Conservation (phyloP, 2,329 filamentous ascomycete species). For the Ophiostoma pallidulum region DNA sequence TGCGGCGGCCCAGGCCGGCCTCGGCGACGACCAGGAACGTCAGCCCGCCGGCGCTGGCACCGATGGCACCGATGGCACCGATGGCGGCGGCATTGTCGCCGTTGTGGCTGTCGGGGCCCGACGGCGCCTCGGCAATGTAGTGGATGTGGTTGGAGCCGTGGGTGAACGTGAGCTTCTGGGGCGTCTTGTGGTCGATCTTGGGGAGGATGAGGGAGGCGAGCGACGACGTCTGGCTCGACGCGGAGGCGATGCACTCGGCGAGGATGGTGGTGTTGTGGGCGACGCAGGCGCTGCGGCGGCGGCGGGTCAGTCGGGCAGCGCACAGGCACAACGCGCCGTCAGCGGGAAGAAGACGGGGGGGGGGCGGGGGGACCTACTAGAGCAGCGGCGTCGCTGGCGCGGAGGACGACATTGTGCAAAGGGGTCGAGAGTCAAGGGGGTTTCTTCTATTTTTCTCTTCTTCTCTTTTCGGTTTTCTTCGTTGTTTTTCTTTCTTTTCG, state of each 20-base stretch:
- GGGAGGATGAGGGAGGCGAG: slow-evolving; percentile 91
- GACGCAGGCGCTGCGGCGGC: slow-evolving; percentile 66
- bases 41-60: slow-evolving; percentile 55
- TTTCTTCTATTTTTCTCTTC: too few species aligned
- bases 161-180: slow-evolving; percentile 89
- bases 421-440: too few species aligned
- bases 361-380: slow-evolving; percentile 12
- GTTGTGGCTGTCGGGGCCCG: slow-evolving; percentile 49
- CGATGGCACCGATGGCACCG: too few species aligned
- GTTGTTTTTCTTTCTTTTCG: too few species aligned
- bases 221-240: slow-evolving; percentile 71
- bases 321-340: too few species aligned
- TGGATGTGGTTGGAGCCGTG: slow-evolving; percentile 90
- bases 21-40: slow-evolving; percentile 89
- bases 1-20: slow-evolving; percentile 68
- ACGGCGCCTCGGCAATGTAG: slow-evolving; percentile 80
- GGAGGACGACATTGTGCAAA: slow-evolving; percentile 3
- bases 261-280: slow-evolving; percentile 90
- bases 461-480: too few species aligned
- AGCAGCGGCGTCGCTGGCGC: slow-evolving; percentile 14
- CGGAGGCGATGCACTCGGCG: slow-evolving; percentile 80
- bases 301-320: too few species aligned
- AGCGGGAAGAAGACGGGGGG: slow-evolving; percentile 5
- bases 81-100: too few species aligned
- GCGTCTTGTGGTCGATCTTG: slow-evolving; percentile 71